Conservation (phyloP, 495 filamentous ascomycete species). For the Podospora sp. region DNA sequence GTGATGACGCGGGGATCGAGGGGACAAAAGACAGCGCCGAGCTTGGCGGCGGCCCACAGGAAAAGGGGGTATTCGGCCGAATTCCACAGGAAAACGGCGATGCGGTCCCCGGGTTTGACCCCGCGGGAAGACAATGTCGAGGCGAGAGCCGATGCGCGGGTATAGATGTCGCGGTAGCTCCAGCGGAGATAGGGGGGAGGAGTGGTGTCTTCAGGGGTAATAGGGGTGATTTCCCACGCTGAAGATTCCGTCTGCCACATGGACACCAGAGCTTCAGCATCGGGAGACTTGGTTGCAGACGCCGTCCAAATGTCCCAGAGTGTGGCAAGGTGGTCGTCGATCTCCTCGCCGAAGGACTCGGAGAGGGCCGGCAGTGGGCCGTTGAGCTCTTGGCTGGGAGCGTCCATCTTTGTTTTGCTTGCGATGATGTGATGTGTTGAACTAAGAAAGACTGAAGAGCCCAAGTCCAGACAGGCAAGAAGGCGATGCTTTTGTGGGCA, state of each 20-base stretch:
- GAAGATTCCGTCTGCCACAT: constrained; percentile 22
- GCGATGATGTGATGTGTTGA: background rate
- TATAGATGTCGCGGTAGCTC: constrained; percentile 20
- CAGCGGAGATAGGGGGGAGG: constrained; percentile 16
- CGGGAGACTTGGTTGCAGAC: constrained; percentile 13
- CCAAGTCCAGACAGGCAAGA: too few species aligned
- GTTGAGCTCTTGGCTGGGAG: background rate
- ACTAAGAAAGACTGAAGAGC: too few species aligned
- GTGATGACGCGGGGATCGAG: constrained; percentile 33
- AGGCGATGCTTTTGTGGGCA: too few species aligned
- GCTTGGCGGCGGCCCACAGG: constrained; percentile 36
- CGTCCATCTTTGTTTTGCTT: background rate
- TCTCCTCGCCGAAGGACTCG: constrained; percentile 21
- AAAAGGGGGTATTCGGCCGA: constrained; percentile 39
- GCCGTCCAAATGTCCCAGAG: constrained; percentile 24
- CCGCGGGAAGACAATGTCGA: constrained; percentile 15
- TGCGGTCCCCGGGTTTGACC: constrained; percentile 8
- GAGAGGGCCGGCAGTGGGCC: background rate
- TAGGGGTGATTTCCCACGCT: too few species aligned
- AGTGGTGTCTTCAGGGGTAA: background rate
- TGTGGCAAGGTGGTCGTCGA: constrained; percentile 15
- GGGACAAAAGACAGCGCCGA: constrained; percentile 36
- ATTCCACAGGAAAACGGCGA: constrained; percentile 38
- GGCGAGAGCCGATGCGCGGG: constrained; percentile 14
- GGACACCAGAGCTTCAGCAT: constrained; percentile 26